phyloP scores from a whole-genome alignment of 495 filamentous ascomycete genomes.

The Penicillium malachiteum region DNA sequence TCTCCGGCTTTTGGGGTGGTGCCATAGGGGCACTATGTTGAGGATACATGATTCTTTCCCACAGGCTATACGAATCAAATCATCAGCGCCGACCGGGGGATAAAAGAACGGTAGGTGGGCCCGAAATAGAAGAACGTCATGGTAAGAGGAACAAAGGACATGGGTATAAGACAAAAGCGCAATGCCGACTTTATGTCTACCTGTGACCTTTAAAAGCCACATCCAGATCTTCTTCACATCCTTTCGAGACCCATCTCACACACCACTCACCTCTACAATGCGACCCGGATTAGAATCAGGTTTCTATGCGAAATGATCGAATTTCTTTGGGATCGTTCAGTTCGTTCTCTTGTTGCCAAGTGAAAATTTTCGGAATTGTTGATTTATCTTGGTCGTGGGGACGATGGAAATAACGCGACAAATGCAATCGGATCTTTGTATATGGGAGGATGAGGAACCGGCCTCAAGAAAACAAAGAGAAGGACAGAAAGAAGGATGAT shows the following conservation, averaged over 20 bases:
- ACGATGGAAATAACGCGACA: constrained; percentile 10
- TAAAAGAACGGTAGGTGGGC: neutral
- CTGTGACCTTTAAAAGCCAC: too few species aligned
- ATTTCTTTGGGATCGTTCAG: too few species aligned
- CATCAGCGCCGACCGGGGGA: constrained; percentile 19
- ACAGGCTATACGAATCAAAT: constrained; percentile 5
- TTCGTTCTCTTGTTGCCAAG: too few species aligned
- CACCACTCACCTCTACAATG: too few species aligned
- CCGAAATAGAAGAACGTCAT: constrained; percentile 7
- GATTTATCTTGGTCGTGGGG: neutral
- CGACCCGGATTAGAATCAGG: too few species aligned
- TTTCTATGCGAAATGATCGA: too few species aligned
- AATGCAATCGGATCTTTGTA: neutral
- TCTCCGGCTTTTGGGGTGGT: constrained; percentile 89
- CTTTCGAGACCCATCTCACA: too few species aligned
- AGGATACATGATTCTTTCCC: constrained; percentile 45
- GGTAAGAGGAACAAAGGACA: constrained; percentile 17
- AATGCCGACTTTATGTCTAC: neutral
- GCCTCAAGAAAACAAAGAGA: constrained; percentile 35
- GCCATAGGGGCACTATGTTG: constrained; percentile 58
- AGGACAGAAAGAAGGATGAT: constrained; percentile 28
- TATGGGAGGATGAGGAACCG: constrained; percentile 32
- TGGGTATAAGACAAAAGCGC: neutral
- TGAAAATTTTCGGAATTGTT: too few species aligned
- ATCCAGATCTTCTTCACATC: too few species aligned